A percentile compares a stretch with the other conserved stretches of the same genome.
Evolutionary conservation across 169 alveolate genomes (phyloP).

Genomic region (Perkinsus marinus): DNA sequence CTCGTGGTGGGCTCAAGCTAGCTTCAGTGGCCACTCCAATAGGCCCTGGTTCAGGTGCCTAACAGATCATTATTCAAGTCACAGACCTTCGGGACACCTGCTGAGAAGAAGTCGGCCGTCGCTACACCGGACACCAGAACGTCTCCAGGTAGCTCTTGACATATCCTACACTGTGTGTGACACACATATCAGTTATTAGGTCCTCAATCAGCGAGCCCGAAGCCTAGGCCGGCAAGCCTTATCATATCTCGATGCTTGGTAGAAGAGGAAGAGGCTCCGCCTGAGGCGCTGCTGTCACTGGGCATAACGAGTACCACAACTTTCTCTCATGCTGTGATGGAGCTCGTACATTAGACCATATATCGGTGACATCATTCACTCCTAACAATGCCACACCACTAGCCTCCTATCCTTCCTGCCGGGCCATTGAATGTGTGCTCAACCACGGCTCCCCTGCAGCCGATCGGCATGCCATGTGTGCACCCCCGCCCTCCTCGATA

Average conservation of each 20-base stretch:
- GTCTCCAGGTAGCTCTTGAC: background rate
- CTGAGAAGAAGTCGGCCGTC: background rate
- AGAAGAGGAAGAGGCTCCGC: background rate
- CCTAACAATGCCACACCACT: background rate
- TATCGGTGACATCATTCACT: background rate
- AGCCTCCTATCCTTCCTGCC: background rate
- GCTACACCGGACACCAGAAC: background rate
- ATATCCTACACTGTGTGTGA: background rate
- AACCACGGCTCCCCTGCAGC: background rate
- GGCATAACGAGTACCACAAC: background rate
- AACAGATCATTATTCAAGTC: background rate
- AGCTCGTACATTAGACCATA: background rate
- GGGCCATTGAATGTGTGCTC: background rate
- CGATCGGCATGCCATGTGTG: background rate
- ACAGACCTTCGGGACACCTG: background rate
- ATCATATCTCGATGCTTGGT: background rate
- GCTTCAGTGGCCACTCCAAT: too few relatives aligned
- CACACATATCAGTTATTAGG: background rate
- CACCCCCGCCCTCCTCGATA: background rate
- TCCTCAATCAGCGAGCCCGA: background rate
- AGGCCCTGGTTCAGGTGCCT: background rate
- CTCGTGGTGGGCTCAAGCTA: too few relatives aligned
- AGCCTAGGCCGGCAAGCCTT: background rate
- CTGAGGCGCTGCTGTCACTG: background rate
- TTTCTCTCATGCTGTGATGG: background rate